Conservation (phyloP, 2,329 filamentous ascomycete species). For the Fusarium metavorans region DNA sequence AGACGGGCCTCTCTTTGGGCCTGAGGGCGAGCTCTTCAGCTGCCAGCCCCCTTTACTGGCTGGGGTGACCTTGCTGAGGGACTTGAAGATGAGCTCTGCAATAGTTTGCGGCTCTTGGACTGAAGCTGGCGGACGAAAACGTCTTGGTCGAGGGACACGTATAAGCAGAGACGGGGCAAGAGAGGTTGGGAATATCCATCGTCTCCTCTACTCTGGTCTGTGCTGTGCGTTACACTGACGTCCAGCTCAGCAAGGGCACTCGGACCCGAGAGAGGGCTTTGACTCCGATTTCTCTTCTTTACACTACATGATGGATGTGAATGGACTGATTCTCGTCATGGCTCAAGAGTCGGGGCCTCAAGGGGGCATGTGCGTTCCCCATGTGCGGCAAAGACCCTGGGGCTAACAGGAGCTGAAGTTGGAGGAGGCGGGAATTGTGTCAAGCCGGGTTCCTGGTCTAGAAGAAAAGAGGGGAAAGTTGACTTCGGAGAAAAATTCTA, state of each 20-base stretch:
- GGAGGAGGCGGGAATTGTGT: constrained; percentile 13
- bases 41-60: constrained; percentile 5
- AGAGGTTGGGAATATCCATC: constrained; percentile 10
- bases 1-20: constrained; percentile 9
- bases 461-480: constrained; percentile 4
- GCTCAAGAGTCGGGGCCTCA: constrained; percentile 9
- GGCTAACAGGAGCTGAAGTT: background rate
- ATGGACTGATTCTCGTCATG: constrained; percentile 33
- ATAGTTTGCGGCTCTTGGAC: background rate
- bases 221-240: constrained; percentile 23
- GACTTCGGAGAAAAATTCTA: background rate
- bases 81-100: constrained; percentile 5
- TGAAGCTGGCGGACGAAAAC: background rate
- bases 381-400: background rate
- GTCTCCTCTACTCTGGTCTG: constrained; percentile 12
- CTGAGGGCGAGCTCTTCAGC: constrained; percentile 9
- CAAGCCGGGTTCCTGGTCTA: constrained; percentile 8
- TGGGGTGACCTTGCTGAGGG: constrained; percentile 3
- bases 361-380: constrained; percentile 19
- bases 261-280: constrained; percentile 6
- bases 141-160: constrained; percentile 4
- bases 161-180: constrained; percentile 18
- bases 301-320: background rate
- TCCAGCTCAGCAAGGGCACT: constrained; percentile 14
- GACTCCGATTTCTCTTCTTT: constrained; percentile 4